phyloP scores from a whole-genome alignment of 2,329 filamentous ascomycete species.

The Ramularia endophylla region DNA sequence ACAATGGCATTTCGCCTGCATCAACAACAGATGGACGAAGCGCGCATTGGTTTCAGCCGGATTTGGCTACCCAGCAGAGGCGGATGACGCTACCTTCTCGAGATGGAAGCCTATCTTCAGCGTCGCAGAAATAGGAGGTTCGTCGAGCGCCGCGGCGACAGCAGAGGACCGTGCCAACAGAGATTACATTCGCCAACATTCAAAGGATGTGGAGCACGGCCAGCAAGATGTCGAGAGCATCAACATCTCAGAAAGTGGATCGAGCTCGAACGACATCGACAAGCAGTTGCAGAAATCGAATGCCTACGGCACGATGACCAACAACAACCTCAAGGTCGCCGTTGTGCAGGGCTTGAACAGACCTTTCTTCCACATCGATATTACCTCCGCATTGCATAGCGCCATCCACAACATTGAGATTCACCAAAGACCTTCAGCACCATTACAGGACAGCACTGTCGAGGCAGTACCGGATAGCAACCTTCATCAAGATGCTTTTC shows the following conservation, averaged over 20 bases:
- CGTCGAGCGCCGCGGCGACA: constrained; percentile 60
- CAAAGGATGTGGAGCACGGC: constrained; percentile 29
- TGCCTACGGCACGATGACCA: constrained; percentile 15
- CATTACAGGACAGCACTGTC: too few species aligned
- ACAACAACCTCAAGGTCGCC: constrained; percentile 41
- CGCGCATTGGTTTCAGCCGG: constrained; percentile 79
- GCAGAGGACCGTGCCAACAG: constrained; percentile 62
- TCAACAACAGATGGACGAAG: constrained; percentile 94
- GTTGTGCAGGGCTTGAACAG: constrained; percentile 80
- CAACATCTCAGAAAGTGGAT: constrained; percentile 21
- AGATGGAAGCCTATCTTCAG: constrained; percentile 95
- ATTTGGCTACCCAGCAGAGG: constrained; percentile 71
- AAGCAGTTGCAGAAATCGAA: constrained; percentile 45
- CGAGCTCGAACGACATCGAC: constrained; percentile 29
- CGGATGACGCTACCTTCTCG: constrained; percentile 46
- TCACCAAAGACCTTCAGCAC: not conserved
- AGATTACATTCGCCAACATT: constrained; percentile 29
- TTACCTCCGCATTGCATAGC: constrained; percentile 82
- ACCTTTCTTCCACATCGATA: constrained; percentile 89
- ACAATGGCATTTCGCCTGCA: constrained; percentile 93
- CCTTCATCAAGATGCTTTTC: too few species aligned
- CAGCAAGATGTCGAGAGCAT: constrained; percentile 19
- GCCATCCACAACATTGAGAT: constrained; percentile 63
- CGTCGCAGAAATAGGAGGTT: constrained; percentile 77
- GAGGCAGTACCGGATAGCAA: too few species aligned